Percentiles rank a stretch among this genome's conserved stretches.
Evolutionary conservation across 257 asterid species (phyloP).

Genomic region (Rubia yunnanensis): DNA sequence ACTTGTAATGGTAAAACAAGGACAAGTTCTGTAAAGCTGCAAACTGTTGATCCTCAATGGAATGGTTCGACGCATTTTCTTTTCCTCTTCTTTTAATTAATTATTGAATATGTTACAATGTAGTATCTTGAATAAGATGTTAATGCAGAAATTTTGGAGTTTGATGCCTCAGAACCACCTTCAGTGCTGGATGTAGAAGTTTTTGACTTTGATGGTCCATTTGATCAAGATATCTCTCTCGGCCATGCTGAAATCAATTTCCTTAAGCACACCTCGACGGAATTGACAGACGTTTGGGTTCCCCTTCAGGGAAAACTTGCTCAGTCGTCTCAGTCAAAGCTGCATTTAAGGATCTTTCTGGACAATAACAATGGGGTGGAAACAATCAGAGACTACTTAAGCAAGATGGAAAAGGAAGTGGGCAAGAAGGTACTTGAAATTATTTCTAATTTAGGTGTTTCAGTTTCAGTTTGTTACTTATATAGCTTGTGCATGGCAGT

Average conservation of each 20-base stretch:
- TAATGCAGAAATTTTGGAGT: slow-evolving; percentile 74
- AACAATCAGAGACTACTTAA: slow-evolving; percentile 74
- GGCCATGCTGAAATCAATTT: slow-evolving; percentile 89
- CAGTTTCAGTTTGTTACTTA: background rate
- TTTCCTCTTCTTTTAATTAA: background rate
- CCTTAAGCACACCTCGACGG: slow-evolving; percentile 66
- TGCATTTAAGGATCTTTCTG: slow-evolving; percentile 77
- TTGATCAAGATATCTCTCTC: slow-evolving; percentile 63
- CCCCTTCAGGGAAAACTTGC: slow-evolving; percentile 84
- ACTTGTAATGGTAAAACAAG: slow-evolving; percentile 88
- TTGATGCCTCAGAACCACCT: slow-evolving; percentile 89
- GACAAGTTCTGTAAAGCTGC: slow-evolving; percentile 94
- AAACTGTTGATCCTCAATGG: slow-evolving; percentile 78
- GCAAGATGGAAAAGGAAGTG: slow-evolving; percentile 79
- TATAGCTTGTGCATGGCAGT: slow-evolving; percentile 36
- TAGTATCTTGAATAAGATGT: slow-evolving; percentile 12
- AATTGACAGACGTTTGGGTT: slow-evolving; percentile 85
- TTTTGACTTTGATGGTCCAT: slow-evolving; percentile 79
- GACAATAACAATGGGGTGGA: slow-evolving; percentile 86
- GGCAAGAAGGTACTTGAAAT: slow-evolving; percentile 65
- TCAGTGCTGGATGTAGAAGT: slow-evolving; percentile 79
- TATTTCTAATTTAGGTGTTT: background rate
- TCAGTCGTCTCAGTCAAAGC: slow-evolving; percentile 61
- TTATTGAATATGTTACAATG: background rate
- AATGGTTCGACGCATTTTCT: slow-evolving; percentile 34